A percentile compares a stretch with the other conserved stretches of the same genome.
phyloP scores from a whole-genome alignment of 1,284 basidiomycete genomes.

The Ganoderma lucidum region DNA sequence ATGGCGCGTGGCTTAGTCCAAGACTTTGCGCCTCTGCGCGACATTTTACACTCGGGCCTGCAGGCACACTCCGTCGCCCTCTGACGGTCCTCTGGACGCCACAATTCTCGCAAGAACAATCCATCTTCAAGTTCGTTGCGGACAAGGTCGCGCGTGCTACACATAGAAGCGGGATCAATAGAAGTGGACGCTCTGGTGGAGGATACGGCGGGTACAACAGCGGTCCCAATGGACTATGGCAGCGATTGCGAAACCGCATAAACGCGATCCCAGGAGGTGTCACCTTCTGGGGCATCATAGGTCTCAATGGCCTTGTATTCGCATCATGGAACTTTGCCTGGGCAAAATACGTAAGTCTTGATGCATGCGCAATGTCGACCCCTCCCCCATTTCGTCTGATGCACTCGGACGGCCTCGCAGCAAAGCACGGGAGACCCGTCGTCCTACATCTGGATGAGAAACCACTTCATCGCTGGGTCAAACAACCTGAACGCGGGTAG shows the following conservation, averaged over 20 bases:
- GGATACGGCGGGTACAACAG: conserved; percentile 22
- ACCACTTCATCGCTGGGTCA: conserved; percentile 75
- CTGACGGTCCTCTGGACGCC: conserved; percentile 12
- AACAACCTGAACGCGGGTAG: conserved; percentile 74
- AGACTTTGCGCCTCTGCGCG: conserved; percentile 16
- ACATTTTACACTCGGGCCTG: conserved; percentile 1
- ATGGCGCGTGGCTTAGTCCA: conserved; percentile 9
- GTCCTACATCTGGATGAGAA: conserved; percentile 62
- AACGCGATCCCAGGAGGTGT: conserved; percentile 46
- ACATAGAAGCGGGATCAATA: conserved; percentile 32
- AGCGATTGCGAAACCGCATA: conserved; percentile 38
- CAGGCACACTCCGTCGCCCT: conserved; percentile 2
- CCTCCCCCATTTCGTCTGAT: background rate
- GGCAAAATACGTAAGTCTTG: conserved; percentile 47
- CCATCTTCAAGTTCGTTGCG: conserved; percentile 33
- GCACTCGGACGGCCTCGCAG: conserved; percentile 11
- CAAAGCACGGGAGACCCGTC: conserved; percentile 54
- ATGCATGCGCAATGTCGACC: background rate
- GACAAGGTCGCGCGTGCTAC: conserved; percentile 35
- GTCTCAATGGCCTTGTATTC: conserved; percentile 54
- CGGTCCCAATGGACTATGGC: conserved; percentile 33
- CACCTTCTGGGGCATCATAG: conserved; percentile 56
- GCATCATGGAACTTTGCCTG: conserved; percentile 50
- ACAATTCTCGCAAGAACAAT: conserved; percentile 14
- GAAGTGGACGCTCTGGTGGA: conserved; percentile 17